These are phyloP conservation scores for Keithomyces neogunnii DNA, from an alignment of 2,329 filamentous ascomycete species.

Conservation along the genomic window DNA sequence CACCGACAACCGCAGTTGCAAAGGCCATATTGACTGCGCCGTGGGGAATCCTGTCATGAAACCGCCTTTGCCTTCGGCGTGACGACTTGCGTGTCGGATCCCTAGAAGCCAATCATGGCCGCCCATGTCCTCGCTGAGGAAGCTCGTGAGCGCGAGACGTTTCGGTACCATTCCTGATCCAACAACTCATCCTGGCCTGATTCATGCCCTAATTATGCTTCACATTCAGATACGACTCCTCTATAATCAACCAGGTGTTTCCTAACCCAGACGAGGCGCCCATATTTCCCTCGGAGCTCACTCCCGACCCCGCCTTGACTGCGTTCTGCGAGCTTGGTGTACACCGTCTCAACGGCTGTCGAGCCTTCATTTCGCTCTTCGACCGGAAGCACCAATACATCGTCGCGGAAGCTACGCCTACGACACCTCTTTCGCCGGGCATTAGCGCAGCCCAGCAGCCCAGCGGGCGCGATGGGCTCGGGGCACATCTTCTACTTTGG, in stretches of 20 bases:
- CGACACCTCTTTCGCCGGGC: conserved; percentile 23
- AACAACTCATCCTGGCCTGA: background rate
- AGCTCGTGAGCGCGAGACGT: conserved; percentile 6
- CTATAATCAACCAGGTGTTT: conserved; percentile 5
- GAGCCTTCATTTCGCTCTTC: conserved; percentile 42
- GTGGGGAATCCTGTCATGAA: conserved; percentile 1
- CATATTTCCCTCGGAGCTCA: conserved; percentile 2
- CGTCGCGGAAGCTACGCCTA: conserved; percentile 40
- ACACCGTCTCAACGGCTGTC: conserved; percentile 30
- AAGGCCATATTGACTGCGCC: background rate
- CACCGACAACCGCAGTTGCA: background rate
- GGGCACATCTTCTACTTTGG: conserved; percentile 17
- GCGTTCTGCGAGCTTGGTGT: conserved; percentile 41
- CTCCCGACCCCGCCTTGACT: conserved; percentile 33
- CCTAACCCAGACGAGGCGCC: conserved; percentile 1
- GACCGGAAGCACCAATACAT: conserved; percentile 39
- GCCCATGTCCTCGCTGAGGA: conserved; percentile 1
- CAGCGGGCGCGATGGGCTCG: conserved; percentile 1
- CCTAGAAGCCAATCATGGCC: background rate
- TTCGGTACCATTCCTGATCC: background rate
- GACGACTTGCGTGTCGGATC: conserved; percentile 1
- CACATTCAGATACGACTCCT: conserved; percentile 5
- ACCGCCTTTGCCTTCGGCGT: background rate
- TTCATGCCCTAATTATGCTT: background rate
- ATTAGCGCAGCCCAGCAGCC: conserved; percentile 4